Conservation (phyloP, 176 grass and related monocot genomes). For the Olyra latifolia region DNA sequence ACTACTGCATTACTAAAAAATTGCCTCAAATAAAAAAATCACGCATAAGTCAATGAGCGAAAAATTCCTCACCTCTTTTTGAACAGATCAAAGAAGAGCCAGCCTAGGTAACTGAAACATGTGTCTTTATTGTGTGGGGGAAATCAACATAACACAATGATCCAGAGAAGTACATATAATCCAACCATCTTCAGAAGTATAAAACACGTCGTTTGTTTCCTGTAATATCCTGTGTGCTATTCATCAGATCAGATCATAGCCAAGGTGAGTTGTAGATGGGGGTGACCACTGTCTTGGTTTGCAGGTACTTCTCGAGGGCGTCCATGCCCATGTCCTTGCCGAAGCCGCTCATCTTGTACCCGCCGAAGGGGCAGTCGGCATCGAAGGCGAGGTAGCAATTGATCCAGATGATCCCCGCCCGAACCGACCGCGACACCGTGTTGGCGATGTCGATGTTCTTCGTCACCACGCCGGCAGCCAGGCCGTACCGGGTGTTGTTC, state of each 20-base stretch:
- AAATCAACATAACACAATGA: background rate
- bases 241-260: constrained; percentile 45
- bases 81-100: background rate
- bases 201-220: background rate
- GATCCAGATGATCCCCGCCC: constrained; percentile 63
- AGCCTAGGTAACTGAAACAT: background rate
- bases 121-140: background rate
- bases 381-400: constrained; percentile 82
- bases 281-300: constrained; percentile 65
- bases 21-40: background rate
- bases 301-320: constrained; percentile 71
- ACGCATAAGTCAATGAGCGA: background rate
- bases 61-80: no score
- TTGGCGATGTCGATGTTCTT: constrained; percentile 71
- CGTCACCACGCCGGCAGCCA: constrained; percentile 67
- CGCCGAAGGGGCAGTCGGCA: constrained; percentile 52
- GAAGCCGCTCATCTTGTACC: constrained; percentile 80
- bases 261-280: constrained; percentile 75
- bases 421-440: constrained; percentile 58
- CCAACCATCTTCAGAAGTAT: background rate
- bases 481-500: constrained; percentile 72
- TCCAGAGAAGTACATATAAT: background rate
- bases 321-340: constrained; percentile 84
- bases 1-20: background rate
- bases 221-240: background rate